Evolutionary conservation across 768 basidiomycete species (phyloP), one percentile per base, ranked within the genome.

Genomic region (Pleurotus citrinopileatus): DNA sequence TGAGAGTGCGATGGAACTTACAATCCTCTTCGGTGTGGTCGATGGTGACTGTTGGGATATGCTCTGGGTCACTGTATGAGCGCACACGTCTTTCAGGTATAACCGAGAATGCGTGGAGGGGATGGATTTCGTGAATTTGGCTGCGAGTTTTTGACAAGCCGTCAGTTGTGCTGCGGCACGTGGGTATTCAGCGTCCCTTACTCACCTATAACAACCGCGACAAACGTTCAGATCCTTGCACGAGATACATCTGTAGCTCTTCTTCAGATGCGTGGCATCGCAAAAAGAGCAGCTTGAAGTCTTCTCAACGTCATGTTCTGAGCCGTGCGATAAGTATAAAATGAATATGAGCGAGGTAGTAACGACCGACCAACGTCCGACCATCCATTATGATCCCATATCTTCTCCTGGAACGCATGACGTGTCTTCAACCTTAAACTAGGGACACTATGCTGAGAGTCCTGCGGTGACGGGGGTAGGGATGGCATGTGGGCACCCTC

Each of bases 61-160:
- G 19, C 32, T 78, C 81, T 2, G 74, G 65, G 37, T 75, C 78
- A 57, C 70, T 77, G 28, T 54, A 55, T 20, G 69, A 66, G 23
- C 75, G 74, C 22, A 63, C 53, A 2, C 73, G 75, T 60, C 75
- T 80, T 59, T 91, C 89, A n/a, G 86, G 86, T 4, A 94, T 81
- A 7, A 82, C 77, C 17, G 95, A 71, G 75, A 96, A 97, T 1
- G 89, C 83, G 63, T 98, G 93, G 0, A 82, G 80, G 1, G 94
- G 95, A 62, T 98, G 94, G 13, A 96, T 81, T 61, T 94, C 91
- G 59, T 95, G 91, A 9, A 94, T 93, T 70, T 91, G 84, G 63
- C 93, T 94, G 57, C 43, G 51, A 42, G 13, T 45, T 60, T 54
- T 15, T 26, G 48, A 57, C n/a, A n/a, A n/a, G 32, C 20, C 6